Evolutionary conservation across 306 rosid genomes (phyloP).

Genomic region (peach (Prunus persica)): DNA sequence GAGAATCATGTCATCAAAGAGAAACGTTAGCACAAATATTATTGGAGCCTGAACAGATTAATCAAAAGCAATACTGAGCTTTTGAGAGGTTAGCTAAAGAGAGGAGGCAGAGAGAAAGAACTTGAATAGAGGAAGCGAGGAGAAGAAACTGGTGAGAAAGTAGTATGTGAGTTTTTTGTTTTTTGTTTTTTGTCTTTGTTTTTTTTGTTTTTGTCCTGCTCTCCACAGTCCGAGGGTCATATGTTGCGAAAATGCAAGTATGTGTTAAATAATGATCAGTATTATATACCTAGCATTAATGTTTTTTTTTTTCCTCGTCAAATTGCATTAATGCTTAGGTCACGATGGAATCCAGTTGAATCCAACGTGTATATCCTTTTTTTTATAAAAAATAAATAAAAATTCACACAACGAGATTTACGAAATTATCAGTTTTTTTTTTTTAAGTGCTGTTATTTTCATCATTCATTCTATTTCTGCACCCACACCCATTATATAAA

Average conservation of each 20-base stretch:
- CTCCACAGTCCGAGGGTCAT: background rate
- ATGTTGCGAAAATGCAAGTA: background rate
- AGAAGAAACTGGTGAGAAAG: constrained; percentile 15
- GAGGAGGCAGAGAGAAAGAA: constrained; percentile 20
- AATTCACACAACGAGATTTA: too few species aligned
- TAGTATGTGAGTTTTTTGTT: background rate
- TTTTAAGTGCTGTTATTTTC: rapidly evolving
- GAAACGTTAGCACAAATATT: constrained; percentile 24
- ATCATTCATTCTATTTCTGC: rapidly evolving
- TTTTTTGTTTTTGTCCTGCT: background rate
- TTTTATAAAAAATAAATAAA: too few species aligned
- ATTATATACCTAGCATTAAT: too few species aligned
- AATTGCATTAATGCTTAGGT: background rate
- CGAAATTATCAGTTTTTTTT: too few species aligned
- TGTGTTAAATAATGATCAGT: background rate
- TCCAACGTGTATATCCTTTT: too few species aligned
- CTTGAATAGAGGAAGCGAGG: constrained; percentile 26
- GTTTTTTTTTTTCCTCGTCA: background rate
- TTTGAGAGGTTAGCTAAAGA: constrained; percentile 34
- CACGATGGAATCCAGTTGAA: background rate
- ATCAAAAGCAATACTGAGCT: constrained; percentile 27
- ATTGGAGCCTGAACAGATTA: constrained; percentile 29
- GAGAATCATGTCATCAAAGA: constrained; percentile 24
- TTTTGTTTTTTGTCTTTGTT: too few species aligned
- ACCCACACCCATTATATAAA: rapidly evolving